Evolutionary conservation across 768 basidiomycete species (phyloP), one percentile per base, ranked within the genome.

Genomic region (Lactarius indigo): DNA sequence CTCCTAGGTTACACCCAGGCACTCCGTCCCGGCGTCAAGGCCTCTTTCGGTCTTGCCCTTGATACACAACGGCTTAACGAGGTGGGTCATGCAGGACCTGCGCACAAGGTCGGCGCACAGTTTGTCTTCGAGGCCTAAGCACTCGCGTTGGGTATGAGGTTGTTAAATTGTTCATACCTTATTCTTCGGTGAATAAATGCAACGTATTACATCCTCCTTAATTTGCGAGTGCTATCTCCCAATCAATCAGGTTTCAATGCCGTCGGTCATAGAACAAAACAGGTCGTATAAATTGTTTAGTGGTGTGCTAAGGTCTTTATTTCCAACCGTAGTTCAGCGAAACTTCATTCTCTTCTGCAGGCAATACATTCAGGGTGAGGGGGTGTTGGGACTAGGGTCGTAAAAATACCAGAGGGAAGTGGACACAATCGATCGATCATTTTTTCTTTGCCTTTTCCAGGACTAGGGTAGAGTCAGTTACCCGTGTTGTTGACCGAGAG

Each of bases 61-160:
- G 97, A 99, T 82, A 96, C 94, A 68, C 88, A 93, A 80, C 87
- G 91, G 71, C 81, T 98, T 72, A 94, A 92, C 80, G 91, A 93
- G 64, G 76, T 83, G 61, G 78, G 81, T 41, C 74, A 74, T 62
- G 66, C 76, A 61, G 90, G 88, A 57, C 85, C 89, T 63, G 85
- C 87, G 17, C 92, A 94, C 87, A 94, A 93, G 85, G 63, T 71
- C 54, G 70, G 70, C 35, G 68, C 70, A 5, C 64, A 71, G 26
- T 67, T 71, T 26, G 63, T 70, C 56, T 71, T 71, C 18, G 70
- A 71, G 65, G 70, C 68, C 28, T 71, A 56, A 71, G 56, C 39
- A 63, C 7, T 56, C 23, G 52, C 28, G 50, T 63, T 35, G 57
- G 62, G 58, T 64, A 1, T 42, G 52, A 56, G 13, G 42, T 64